Evolutionary conservation across 768 basidiomycete species (phyloP), one percentile per base, ranked within the genome.

Genomic region (Lentinula boryana): DNA sequence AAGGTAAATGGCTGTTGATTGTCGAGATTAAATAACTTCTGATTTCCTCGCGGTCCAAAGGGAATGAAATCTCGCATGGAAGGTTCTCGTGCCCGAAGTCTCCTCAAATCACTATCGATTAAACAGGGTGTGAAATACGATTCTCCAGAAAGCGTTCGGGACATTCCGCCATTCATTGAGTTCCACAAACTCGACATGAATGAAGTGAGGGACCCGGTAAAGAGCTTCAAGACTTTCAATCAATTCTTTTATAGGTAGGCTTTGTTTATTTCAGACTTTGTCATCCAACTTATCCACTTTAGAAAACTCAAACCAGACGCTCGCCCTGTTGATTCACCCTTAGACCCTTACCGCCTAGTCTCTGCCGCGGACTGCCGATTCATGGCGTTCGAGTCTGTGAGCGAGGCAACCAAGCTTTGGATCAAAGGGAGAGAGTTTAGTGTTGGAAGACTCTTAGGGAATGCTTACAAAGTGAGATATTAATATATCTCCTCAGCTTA

Each of bases 401-500:
- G 74, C 52, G 91, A 93, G 60, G 96, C 96, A 1, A 97, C 94
- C 2, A 78, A 80, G 23, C 75, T 99, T 0, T 99, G 96, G 96
- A 96, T 98, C 75, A 98, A 98, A 69, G 96, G 96, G 3, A 86
- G 94, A 46, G 95, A 97, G 66, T 98, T 99, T 69, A 88, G 86
- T 1, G 80, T 98, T 3, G 80, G 75, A 5, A 81, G 87, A 1
- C 78, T 99, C 36, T 81, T 98, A 0, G 95, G 95, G 0, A 88
- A 91, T 3, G 75, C 73, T 10, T 93, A 95, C 71, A 56, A 56
- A 44, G 36, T 44, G 21, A 56, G 41, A 21, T 33, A 32, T 40
- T 9, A 18, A 10, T 7, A 23, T 5, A 9, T 48, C 4, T 12
- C 12, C 21, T 48, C 46, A 21, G 1, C 9, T 13, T 21, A 8